Evolutionary conservation across 2,329 filamentous ascomycete species (phyloP).

Genomic region (Coniochaeta hoffmannii): DNA sequence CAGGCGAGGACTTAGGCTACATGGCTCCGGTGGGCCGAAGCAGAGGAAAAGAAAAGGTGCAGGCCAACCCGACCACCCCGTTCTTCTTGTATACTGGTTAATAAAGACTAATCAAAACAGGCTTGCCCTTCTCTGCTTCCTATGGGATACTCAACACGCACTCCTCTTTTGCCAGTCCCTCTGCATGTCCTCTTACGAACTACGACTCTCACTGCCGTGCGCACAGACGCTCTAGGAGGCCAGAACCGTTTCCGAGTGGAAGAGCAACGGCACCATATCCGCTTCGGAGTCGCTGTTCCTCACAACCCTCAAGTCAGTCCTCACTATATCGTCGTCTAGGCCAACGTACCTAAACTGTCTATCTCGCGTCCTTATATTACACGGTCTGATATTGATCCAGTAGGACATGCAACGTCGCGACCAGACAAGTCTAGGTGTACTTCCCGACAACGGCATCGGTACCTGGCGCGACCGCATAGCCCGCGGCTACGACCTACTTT

Average conservation of each 20-base stretch:
- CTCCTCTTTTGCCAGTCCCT: slow-evolving; percentile 59
- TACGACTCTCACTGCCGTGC: slow-evolving; percentile 49
- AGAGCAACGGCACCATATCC: slow-evolving; percentile 27
- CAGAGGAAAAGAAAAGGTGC: slow-evolving; percentile 51
- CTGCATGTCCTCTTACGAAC: slow-evolving; percentile 59
- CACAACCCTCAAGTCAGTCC: slow-evolving; percentile 46
- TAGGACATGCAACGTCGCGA: slow-evolving; percentile 57
- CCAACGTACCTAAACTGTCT: slow-evolving; percentile 38
- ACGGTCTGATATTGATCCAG: slow-evolving; percentile 55
- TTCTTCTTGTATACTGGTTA: neutral
- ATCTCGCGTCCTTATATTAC: slow-evolving; percentile 46
- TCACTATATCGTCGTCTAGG: slow-evolving; percentile 33
- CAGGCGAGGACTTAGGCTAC: slow-evolving; percentile 31
- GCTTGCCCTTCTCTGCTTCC: slow-evolving; percentile 53
- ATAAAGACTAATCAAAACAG: slow-evolving; percentile 17
- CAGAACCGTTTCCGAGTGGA: neutral
- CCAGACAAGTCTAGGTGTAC: slow-evolving; percentile 48
- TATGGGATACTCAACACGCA: slow-evolving; percentile 60
- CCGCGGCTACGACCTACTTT: slow-evolving; percentile 48
- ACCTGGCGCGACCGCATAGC: slow-evolving; percentile 43
- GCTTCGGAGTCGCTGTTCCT: slow-evolving; percentile 46
- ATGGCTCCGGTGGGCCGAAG: slow-evolving; percentile 46
- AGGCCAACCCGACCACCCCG: neutral
- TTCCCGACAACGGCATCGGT: slow-evolving; percentile 11
- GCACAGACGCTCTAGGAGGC: slow-evolving; percentile 51